Conservation (phyloP, 768 basidiomycete genomes). For the Cubamyces sp. region DNA sequence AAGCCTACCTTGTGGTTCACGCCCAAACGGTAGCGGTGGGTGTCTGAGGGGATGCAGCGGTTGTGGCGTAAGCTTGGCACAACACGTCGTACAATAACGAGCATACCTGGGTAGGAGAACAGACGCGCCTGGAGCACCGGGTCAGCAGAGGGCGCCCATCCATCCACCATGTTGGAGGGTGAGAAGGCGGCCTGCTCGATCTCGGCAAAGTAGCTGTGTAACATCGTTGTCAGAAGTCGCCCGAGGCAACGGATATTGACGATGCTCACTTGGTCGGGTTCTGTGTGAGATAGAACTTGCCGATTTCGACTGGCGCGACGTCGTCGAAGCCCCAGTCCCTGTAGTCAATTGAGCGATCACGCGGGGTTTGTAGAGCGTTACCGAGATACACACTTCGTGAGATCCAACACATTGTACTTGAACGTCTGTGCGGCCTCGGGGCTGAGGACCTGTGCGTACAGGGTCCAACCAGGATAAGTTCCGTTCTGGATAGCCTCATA, state of each 20-base stretch:
- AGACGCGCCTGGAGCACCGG: conserved; percentile 61
- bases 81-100: neutral
- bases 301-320: conserved; percentile 40
- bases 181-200: conserved; percentile 51
- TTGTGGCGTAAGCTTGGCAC: neutral
- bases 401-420: conserved; percentile 54
- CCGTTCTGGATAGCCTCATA: conserved; percentile 58
- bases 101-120: conserved; percentile 56
- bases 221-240: neutral
- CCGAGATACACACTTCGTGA: conserved; percentile 45
- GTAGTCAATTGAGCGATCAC: neutral
- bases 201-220: conserved; percentile 39
- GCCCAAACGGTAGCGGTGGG: conserved; percentile 45
- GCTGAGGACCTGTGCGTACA: conserved; percentile 60
- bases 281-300: conserved; percentile 43
- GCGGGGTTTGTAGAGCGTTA: neutral
- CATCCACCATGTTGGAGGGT: conserved; percentile 52
- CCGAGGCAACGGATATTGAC: neutral
- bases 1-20: conserved; percentile 37
- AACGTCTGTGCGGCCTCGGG: conserved; percentile 54
- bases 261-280: conserved; percentile 37
- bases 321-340: conserved; percentile 43
- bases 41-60: conserved; percentile 32
- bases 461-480: conserved; percentile 58
- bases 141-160: conserved; percentile 55